Evolutionary conservation across 768 basidiomycete genomes (phyloP).

Genomic region (Mycena capillaripes): DNA sequence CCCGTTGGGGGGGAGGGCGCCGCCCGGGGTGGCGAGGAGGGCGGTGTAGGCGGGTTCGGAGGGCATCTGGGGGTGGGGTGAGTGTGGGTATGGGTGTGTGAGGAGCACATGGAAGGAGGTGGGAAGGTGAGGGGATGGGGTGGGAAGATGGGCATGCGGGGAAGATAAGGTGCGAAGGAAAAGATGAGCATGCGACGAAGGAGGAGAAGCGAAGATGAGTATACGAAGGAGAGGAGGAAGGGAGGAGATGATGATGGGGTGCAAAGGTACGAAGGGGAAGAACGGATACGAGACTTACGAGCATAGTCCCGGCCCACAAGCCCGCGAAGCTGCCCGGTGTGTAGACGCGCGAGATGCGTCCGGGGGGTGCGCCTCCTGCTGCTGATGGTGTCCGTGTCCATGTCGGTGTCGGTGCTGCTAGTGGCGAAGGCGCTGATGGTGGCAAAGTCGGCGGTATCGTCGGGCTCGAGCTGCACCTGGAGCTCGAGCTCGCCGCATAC

Average conservation of each 20-base stretch:
- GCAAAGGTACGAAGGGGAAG: neutral
- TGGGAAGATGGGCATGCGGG: no score
- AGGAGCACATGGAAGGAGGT: neutral
- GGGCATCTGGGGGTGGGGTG: conserved; percentile 44
- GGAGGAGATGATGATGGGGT: no score
- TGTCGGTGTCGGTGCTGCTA: neutral
- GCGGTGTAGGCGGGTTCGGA: conserved; percentile 43
- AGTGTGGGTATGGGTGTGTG: conserved; percentile 16
- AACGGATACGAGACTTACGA: conserved; percentile 46
- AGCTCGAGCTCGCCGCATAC: neutral
- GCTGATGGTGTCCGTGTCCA: neutral
- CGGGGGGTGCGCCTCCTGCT: neutral
- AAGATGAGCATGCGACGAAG: no score
- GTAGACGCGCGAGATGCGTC: conserved; percentile 43
- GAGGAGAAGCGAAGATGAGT: no score
- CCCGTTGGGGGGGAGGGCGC: conserved; percentile 31
- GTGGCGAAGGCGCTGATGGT: neutral
- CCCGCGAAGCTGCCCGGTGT: conserved; percentile 59
- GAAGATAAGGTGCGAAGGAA: no score
- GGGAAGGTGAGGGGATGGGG: neutral
- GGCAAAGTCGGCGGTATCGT: no score
- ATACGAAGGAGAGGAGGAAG: no score
- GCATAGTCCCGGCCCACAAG: conserved; percentile 63
- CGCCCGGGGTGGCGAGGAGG: conserved; percentile 37
- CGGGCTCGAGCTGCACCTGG: no score